phyloP scores from a whole-genome alignment of 352 stramenopile genomes.

The Hyphochytrium catenoides region DNA sequence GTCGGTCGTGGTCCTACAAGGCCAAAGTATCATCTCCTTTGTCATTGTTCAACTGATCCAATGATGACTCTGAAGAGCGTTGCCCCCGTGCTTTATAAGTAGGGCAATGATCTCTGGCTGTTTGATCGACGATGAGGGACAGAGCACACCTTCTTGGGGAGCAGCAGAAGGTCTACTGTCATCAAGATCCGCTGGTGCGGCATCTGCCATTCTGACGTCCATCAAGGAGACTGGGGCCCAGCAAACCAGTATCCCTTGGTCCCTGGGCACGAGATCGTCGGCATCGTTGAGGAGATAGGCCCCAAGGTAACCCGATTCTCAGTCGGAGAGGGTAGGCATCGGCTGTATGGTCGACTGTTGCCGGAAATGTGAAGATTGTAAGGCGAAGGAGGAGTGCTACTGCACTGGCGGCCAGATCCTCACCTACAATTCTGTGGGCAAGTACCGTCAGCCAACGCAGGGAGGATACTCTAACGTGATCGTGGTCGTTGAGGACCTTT shows the following conservation, averaged over 20 bases:
- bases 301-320: slow-evolving; percentile 25
- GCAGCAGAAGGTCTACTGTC: no score
- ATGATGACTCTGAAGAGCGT: no score
- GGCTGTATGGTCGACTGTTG: slow-evolving; percentile 42
- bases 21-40: no score
- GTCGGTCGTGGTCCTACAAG: no score
- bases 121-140: no score
- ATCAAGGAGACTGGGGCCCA: slow-evolving; percentile 21
- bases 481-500: slow-evolving; percentile 27
- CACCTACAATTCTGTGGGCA: slow-evolving; percentile 22
- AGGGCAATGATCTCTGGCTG: no score
- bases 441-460: slow-evolving; percentile 14
- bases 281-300: slow-evolving; percentile 14
- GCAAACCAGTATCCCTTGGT: slow-evolving; percentile 21
- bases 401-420: slow-evolving; percentile 15
- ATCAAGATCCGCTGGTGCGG: slow-evolving; percentile 33
- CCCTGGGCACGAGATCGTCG: slow-evolving; percentile 29
- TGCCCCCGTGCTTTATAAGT: no score
- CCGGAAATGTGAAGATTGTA: slow-evolving; percentile 31
- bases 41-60: no score
- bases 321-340: slow-evolving; percentile 47
- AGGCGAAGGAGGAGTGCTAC: slow-evolving; percentile 23
- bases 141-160: no score
- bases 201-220: slow-evolving; percentile 27
- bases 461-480: slow-evolving; percentile 45